Evolutionary conservation across 148 eudicot species (phyloP).

Genomic region (Rhododendron ferrugineum): DNA sequence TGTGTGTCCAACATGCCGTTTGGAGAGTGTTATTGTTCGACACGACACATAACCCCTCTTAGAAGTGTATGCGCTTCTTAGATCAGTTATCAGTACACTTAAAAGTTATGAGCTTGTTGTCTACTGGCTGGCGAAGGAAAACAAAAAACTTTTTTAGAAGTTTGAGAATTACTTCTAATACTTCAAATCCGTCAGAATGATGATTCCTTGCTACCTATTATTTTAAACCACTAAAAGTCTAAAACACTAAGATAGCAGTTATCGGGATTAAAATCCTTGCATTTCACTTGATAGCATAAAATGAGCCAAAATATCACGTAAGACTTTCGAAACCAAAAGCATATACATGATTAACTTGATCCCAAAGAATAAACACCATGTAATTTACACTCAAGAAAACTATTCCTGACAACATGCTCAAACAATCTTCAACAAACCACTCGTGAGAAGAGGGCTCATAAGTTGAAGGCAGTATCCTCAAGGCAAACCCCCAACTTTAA

Average conservation of each 20-base stretch:
- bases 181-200: background rate
- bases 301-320: background rate
- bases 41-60: background rate
- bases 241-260: background rate
- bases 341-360: background rate
- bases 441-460: background rate
- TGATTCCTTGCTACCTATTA: background rate
- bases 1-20: background rate
- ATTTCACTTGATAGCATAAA: background rate
- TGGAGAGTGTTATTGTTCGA: background rate
- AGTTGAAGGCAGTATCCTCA: background rate
- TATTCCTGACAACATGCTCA: background rate
- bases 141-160: background rate
- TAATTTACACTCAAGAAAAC: background rate
- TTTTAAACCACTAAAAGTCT: background rate
- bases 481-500: background rate
- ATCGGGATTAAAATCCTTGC: background rate
- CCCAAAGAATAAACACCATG: background rate
- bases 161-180: background rate
- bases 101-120: background rate
- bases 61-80: background rate
- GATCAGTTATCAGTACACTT: background rate
- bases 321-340: background rate
- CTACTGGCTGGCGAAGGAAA: background rate
- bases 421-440: background rate